Evolutionary conservation across 495 filamentous ascomycete species (phyloP), one percentile per base, ranked within the genome.

Genomic region (Xylaria telfairii): DNA sequence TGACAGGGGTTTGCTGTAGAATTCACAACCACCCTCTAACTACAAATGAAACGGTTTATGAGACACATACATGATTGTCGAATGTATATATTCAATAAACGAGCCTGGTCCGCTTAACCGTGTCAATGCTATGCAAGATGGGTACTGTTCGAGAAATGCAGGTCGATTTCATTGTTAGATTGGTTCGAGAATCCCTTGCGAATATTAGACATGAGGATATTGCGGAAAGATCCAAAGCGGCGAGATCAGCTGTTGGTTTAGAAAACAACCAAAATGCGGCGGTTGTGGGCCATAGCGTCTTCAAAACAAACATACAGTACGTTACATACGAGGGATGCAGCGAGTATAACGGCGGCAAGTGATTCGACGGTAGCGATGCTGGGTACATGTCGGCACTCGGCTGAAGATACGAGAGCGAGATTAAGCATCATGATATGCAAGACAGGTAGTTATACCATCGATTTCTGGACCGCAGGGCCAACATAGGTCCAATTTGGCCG

Each of bases 331-430:
- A 65, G 44, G 62, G 8, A 7, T 51, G 24, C 26, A 12, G 60
- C 26, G 41, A 63, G 60, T 24, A 63, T 41, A 44, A 5, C 39
- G 26, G 39, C 6, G 4, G 26, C 26, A 59, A n/a, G 15, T 9
- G 44, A 44, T 49, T 51, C 8, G 44, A 44, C 7, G 30, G 62
- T 44, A 34, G 30, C 19, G 19, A 39, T 47, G 46, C 19, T 46
- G 61, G 61, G 42, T 24, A 64, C 44, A 65, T 65, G 28, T 51
- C 17, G 62, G 62, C 44, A 12, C 44, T 65, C 44, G 62, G 44
- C 13, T 10, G 13, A 21, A 37, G 44, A 65, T 30, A 34, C 37
- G 28, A 39, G 44, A 30, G 42, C 62, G 62, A 65, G 51, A 24
- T 34, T 5, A 51, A 47, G n/a, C n/a, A 60, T 41, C 49, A 26